phyloP scores from a whole-genome alignment of 2,329 filamentous ascomycete genomes.

The Penicillium nordicum region DNA sequence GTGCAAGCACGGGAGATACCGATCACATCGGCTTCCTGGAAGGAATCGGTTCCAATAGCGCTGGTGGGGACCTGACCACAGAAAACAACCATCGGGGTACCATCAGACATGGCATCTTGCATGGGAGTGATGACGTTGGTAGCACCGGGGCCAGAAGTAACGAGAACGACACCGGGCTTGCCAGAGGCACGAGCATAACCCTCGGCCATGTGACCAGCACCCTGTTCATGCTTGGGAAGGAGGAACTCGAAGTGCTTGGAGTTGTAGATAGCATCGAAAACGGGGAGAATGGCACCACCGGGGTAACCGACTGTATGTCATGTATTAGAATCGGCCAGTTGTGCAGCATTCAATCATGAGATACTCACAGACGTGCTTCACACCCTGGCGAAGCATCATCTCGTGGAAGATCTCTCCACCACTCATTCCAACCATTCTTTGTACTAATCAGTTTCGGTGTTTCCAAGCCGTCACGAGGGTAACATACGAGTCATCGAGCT shows the following conservation, averaged over 20 bases:
- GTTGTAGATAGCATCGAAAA: slow-evolving; percentile 99
- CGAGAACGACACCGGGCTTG: slow-evolving; percentile 90
- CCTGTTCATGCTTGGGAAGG: slow-evolving; percentile 93
- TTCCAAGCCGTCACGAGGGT: background rate
- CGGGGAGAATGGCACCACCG: slow-evolving; percentile 91
- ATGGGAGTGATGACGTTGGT: slow-evolving; percentile 96
- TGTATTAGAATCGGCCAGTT: slow-evolving; percentile 6
- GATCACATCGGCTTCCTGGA: slow-evolving; percentile 93
- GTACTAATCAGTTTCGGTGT: slow-evolving; percentile 4
- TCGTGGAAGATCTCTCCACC: slow-evolving; percentile 98
- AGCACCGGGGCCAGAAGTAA: slow-evolving; percentile 93
- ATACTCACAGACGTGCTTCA: slow-evolving; percentile 88
- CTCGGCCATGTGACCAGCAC: slow-evolving; percentile 97
- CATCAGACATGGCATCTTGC: slow-evolving; percentile 93
- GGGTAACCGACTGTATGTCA: slow-evolving; percentile 70
- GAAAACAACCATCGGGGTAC: slow-evolving; percentile 94
- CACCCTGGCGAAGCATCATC: slow-evolving; percentile 92
- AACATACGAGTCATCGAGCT: slow-evolving; percentile 78
- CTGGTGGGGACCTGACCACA: slow-evolving; percentile 86
- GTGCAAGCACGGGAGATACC: slow-evolving; percentile 94
- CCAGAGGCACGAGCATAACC: slow-evolving; percentile 92
- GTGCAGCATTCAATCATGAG: background rate
- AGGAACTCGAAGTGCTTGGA: slow-evolving; percentile 96
- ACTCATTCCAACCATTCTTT: slow-evolving; percentile 85
- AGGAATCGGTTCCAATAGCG: slow-evolving; percentile 90